Evolutionary conservation across 257 asterid species (phyloP).

Genomic region (Nicotiana tomentosiformis): DNA sequence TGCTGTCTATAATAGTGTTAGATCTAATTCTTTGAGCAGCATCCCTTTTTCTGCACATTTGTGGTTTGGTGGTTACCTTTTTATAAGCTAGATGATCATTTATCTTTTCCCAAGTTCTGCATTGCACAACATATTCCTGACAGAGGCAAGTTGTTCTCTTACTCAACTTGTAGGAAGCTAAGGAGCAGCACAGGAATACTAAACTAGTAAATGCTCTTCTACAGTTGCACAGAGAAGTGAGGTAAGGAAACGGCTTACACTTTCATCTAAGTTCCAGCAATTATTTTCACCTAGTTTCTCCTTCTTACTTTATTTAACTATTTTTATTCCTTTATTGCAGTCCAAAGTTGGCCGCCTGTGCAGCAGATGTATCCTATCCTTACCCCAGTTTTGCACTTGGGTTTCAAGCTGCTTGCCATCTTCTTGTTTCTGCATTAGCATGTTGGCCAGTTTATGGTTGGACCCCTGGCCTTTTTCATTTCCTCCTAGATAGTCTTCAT

Average conservation of each 20-base stretch:
- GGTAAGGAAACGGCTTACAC: constrained; percentile 38
- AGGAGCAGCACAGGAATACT: constrained; percentile 94
- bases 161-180: constrained; percentile 50
- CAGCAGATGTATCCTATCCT: constrained; percentile 59
- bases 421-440: constrained; percentile 83
- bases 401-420: constrained; percentile 85
- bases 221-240: constrained; percentile 81
- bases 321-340: constrained; percentile 44
- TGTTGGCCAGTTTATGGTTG: constrained; percentile 97
- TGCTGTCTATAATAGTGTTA: background rate
- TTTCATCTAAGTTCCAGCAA: constrained; percentile 1
- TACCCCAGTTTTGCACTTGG: constrained; percentile 75
- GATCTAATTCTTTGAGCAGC: background rate
- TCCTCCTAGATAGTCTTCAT: constrained; percentile 58
- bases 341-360: constrained; percentile 86
- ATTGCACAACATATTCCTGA: background rate
- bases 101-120: constrained; percentile 1
- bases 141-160: constrained; percentile 14
- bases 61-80: background rate
- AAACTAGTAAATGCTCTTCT: constrained; percentile 74
- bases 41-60: background rate
- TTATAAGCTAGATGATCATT: background rate
- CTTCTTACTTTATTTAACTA: background rate
- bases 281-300: background rate
- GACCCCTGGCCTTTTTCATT: constrained; percentile 90